Evolutionary conservation across 2,329 filamentous ascomycete genomes (phyloP), one percentile per base, ranked within the genome.

Genomic region (Pseudocercospora macadamiae): DNA sequence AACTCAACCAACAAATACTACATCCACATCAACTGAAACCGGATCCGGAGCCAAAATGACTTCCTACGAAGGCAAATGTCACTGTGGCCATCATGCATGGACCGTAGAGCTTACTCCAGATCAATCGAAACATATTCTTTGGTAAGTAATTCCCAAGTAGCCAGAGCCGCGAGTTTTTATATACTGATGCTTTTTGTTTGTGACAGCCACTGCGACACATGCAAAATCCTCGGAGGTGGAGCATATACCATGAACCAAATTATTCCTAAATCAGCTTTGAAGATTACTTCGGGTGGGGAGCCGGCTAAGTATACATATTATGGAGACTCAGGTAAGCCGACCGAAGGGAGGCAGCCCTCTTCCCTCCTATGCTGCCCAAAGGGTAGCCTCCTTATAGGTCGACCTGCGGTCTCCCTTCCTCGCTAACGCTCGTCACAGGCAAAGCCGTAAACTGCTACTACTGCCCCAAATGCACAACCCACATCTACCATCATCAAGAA

Each of bases 131-230:
- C 77, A 79, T 66, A 74, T 80, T 57, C 73, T 80, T 9, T 80
- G 77, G 75, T 58, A 64, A 8, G 39, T 26, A 16, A 10, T 3
- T 19, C n/a, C n/a, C n/a, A n/a, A n/a, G n/a, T n/a, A n/a, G n/a
- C n/a, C n/a, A n/a, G n/a, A n/a, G n/a, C n/a, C n/a, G n/a, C n/a
- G n/a, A n/a, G n/a, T n/a, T n/a, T n/a, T n/a, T n/a, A n/a, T n/a
- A n/a, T n/a, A n/a, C n/a, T n/a, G n/a, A n/a, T n/a, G n/a, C n/a
- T n/a, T n/a, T n/a, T n/a, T n/a, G n/a, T n/a, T n/a, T n/a, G n/a
- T n/a, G n/a, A 34, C 55, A 82, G 82, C 76, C 83, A 85, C 67
- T 85, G 83, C 74, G 76, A 82, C 65, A 82, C 82, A 26, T 85
- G 83, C 80, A 83, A 84, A 23, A 68, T 74, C 60, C 77, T 83